These are phyloP conservation scores for Boletus speciosus DNA, from an alignment of 768 basidiomycete genomes.

Conservation along the genomic window DNA sequence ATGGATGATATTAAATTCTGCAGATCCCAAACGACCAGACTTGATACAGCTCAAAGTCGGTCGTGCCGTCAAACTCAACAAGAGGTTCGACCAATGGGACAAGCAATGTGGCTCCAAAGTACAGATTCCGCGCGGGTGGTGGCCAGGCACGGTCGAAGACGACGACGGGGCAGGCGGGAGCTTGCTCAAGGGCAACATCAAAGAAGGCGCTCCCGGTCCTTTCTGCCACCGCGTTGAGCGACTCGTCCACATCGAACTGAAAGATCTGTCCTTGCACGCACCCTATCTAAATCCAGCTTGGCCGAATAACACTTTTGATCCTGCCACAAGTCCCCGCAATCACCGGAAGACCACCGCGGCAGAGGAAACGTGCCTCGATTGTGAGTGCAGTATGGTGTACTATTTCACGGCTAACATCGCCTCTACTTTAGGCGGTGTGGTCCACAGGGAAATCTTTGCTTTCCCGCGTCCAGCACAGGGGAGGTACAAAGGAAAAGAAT, in stretches of 20 bases:
- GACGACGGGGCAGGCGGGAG: conserved; percentile 37
- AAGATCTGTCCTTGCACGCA: conserved; percentile 56
- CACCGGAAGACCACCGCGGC: conserved; percentile 5
- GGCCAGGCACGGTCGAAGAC: conserved; percentile 54
- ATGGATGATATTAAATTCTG: conserved; percentile 6
- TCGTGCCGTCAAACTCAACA: conserved; percentile 66
- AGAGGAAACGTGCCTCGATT: conserved; percentile 40
- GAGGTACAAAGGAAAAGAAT: conserved; percentile 60
- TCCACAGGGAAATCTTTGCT: conserved; percentile 79
- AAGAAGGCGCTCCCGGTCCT: conserved; percentile 56
- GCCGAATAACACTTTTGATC: conserved; percentile 34
- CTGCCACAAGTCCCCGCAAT: conserved; percentile 11
- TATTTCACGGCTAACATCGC: conserved; percentile 5
- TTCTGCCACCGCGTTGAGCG: conserved; percentile 76
- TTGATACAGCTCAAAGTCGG: conserved; percentile 75
- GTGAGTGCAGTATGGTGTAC: conserved; percentile 31
- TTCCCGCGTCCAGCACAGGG: conserved; percentile 57
- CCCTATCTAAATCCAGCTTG: conserved; percentile 59
- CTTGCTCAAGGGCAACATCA: conserved; percentile 63
- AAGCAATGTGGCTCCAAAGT: conserved; percentile 79
- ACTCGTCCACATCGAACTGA: conserved; percentile 76
- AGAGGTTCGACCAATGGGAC: conserved; percentile 74
- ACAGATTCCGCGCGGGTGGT: conserved; percentile 70
- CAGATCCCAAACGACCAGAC: conserved; percentile 34
- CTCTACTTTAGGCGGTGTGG: conserved; percentile 42